Evolutionary conservation across 1,284 basidiomycete genomes (phyloP), one percentile per base, ranked within the genome.

Genomic region (Macrocystidia cucumis): DNA sequence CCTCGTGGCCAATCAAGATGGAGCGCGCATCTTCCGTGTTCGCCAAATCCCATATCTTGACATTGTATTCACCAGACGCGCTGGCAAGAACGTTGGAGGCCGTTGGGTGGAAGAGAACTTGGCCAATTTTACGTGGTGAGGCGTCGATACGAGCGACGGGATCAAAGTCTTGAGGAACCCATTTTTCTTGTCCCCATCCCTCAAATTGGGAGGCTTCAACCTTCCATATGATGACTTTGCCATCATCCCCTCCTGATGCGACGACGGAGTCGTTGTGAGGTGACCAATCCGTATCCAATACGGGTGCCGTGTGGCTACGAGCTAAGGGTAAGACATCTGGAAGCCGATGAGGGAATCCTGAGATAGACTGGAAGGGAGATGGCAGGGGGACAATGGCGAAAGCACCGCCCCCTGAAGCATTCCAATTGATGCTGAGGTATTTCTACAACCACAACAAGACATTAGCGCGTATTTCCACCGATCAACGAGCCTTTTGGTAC

Each of bases 281-380:
- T 1, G 87, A 91, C 89, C 92, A 98, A 49, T 90, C 89, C 0
- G 95, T 98, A 61, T 98, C 95, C 34, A 98, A 83, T n/a, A 91
- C 88, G 22, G 85, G 64, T 0, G 80, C 87, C 5, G 82, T 82
- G 57, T 88, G 83, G 20, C 83, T 87, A 39, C 95, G 82, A 16
- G 91, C 91, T 32, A 98, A 76, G 1, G 95, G 95, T 36, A 97
- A 77, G 48, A 87, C 75, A 54, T 98, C 95, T 2, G 92, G 93
- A 20, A 98, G 74, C 60, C 93, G 92, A 54, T 72, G 69, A 5
- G 82, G 78, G 49, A 91, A 64, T 16, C 62, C 62, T 29, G 72
- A 58, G 17, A 73, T 67, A 1, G 69, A 53, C 22, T 65, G 57
- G 59, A 83, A 88, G 4, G 87, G 83, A 0, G 83, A 81, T 18